These are phyloP conservation scores for Mucor racemosus DNA, from an alignment of 371 early-diverging fungal genomes.

Conservation along the genomic window DNA sequence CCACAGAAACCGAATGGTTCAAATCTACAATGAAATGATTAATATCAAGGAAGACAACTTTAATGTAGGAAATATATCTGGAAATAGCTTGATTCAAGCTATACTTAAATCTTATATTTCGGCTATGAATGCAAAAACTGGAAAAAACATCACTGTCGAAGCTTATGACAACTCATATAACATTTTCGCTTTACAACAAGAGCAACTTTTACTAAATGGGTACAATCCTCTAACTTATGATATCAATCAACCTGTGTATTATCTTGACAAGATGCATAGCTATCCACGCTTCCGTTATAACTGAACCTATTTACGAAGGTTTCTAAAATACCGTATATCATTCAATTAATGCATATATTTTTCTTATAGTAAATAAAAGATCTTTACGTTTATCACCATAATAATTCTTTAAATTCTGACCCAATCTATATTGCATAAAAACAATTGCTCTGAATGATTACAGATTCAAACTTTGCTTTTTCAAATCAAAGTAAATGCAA, in stretches of 20 bases:
- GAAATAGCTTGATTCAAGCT: neutral
- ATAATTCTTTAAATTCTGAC: no score
- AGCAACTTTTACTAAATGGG: neutral
- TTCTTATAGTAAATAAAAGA: no score
- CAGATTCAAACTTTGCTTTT: no score
- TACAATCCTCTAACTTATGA: neutral
- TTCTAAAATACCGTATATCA: no score
- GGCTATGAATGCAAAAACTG: neutral
- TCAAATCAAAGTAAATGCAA: no score
- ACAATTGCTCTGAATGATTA: no score
- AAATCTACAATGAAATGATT: neutral
- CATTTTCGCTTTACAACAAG: neutral
- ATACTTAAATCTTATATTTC: neutral
- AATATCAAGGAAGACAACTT: neutral
- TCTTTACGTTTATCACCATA: no score
- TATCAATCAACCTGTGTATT: neutral
- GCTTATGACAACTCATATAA: neutral
- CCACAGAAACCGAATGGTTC: neutral
- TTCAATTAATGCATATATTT: no score
- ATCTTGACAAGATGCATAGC: neutral
- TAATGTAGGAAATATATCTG: neutral
- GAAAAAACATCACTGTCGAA: neutral
- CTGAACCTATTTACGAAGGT: no score
- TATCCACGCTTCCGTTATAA: neutral
- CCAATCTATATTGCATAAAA: no score